Percentiles rank a stretch among this genome's conserved stretches.
Conservation (phyloP, 495 filamentous ascomycete species). For the Aspergillus taichungensis region DNA sequence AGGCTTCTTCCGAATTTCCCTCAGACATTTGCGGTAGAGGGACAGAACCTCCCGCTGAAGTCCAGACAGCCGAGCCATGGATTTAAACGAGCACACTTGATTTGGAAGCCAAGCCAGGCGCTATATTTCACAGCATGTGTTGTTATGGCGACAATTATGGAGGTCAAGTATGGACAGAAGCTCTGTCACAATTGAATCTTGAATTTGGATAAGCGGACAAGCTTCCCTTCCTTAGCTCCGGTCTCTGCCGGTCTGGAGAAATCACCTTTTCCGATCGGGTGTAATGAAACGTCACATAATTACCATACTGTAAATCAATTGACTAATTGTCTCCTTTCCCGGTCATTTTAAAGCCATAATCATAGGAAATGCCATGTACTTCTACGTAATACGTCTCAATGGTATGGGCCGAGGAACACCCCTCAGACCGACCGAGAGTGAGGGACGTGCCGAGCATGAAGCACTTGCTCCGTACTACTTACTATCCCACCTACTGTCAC, state of each 20-base stretch:
- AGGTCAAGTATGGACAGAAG: not conserved
- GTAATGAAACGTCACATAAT: no score
- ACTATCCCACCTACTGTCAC: no score
- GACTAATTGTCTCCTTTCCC: conserved; percentile 1
- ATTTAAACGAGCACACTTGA: conserved; percentile 22
- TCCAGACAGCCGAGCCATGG: conserved; percentile 58
- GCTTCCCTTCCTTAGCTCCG: not conserved
- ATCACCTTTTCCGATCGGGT: no score
- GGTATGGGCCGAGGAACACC: no score
- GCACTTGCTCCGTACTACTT: no score
- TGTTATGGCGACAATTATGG: no score
- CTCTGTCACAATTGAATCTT: not conserved
- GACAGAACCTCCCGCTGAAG: conserved; percentile 84
- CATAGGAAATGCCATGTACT: no score
- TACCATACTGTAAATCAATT: not conserved
- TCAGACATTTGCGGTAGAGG: conserved; percentile 78
- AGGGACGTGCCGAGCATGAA: no score
- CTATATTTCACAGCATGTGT: no score
- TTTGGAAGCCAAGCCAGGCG: no score
- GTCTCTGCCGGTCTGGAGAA: not conserved
- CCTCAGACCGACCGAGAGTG: no score
- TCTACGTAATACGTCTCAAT: no score
- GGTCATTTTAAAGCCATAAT: not conserved
- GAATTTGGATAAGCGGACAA: not conserved
- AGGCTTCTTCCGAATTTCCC: conserved; percentile 75